phyloP scores from a whole-genome alignment of 768 basidiomycete species.

The Leccinum disarticulatum region DNA sequence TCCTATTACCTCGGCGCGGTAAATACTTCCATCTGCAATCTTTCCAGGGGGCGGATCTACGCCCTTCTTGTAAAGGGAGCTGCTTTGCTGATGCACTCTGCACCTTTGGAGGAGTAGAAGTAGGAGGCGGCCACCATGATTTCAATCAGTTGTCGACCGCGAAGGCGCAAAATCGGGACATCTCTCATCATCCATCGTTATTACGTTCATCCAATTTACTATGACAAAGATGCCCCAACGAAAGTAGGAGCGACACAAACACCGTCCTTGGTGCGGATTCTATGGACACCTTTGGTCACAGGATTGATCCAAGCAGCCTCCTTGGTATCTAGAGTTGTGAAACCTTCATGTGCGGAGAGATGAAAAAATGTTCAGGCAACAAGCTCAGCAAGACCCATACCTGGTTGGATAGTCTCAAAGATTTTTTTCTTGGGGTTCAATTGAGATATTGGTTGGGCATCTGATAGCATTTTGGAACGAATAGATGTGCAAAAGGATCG shows the following conservation, averaged over 20 bases:
- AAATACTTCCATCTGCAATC: slow-evolving; percentile 50
- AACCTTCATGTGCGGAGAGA: slow-evolving; percentile 45
- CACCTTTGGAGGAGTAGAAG: slow-evolving; percentile 46
- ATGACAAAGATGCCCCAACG: slow-evolving; percentile 91
- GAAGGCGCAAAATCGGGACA: too few species aligned
- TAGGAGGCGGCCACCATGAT: slow-evolving; percentile 24
- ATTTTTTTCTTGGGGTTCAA: slow-evolving; percentile 99
- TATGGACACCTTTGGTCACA: slow-evolving; percentile 72
- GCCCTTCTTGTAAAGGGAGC: slow-evolving; percentile 67
- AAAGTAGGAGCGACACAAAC: slow-evolving; percentile 78
- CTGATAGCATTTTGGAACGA: slow-evolving; percentile 33
- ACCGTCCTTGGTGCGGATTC: slow-evolving; percentile 83
- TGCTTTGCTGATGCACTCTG: slow-evolving; percentile 64
- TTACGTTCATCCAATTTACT: slow-evolving; percentile 28
- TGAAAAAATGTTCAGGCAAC: slow-evolving; percentile 5
- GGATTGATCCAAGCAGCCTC: slow-evolving; percentile 91
- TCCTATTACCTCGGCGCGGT: slow-evolving; percentile 75
- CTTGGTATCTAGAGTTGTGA: slow-evolving; percentile 81
- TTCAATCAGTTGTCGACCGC: too few species aligned
- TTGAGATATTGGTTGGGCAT: slow-evolving; percentile 68
- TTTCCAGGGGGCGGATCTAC: slow-evolving; percentile 66
- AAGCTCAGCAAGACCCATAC: slow-evolving; percentile 35
- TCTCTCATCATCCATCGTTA: neutral
- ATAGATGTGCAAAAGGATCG: neutral
- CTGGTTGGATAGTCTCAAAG: slow-evolving; percentile 94